Percentiles rank a stretch among this genome's conserved stretches.
Evolutionary conservation across 495 filamentous ascomycete genomes (phyloP).

Genomic region (Aeminium ludgeri): DNA sequence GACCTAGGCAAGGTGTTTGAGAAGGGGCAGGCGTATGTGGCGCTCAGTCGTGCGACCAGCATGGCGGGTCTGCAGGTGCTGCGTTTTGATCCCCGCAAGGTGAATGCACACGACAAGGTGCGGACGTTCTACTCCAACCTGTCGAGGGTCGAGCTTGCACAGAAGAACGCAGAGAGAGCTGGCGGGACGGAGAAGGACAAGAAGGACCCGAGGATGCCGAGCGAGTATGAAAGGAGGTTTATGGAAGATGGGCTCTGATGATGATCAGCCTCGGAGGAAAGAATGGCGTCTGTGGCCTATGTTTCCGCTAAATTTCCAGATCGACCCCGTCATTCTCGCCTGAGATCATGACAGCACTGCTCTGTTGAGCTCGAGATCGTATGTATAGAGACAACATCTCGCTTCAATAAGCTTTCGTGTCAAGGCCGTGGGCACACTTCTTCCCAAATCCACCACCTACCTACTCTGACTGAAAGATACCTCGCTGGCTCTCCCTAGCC

Average conservation of each 20-base stretch:
- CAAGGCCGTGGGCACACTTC: too few species aligned
- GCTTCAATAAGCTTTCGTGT: too few species aligned
- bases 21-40: slow-evolving; percentile 81
- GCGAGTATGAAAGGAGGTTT: slow-evolving; percentile 13
- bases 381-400: too few species aligned
- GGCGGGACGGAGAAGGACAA: not conserved
- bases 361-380: too few species aligned
- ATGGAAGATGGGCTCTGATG: slow-evolving; percentile 4
- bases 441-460: too few species aligned
- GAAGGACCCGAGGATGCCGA: not conserved
- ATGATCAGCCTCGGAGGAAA: too few species aligned
- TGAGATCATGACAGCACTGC: too few species aligned
- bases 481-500: too few species aligned
- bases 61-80: slow-evolving; percentile 79
- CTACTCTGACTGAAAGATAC: too few species aligned
- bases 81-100: slow-evolving; percentile 74
- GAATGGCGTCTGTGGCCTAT: too few species aligned
- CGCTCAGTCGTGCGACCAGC: slow-evolving; percentile 66
- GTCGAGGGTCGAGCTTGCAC: slow-evolving; percentile 32
- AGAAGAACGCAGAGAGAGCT: slow-evolving; percentile 6
- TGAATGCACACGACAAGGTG: slow-evolving; percentile 86
- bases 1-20: slow-evolving; percentile 86
- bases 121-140: slow-evolving; percentile 68
- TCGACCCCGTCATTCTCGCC: too few species aligned
- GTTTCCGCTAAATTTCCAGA: too few species aligned